Base-by-base conservation (phyloP, 2,329 filamentous ascomycete species). In the Aspergillus sp. region DNA sequence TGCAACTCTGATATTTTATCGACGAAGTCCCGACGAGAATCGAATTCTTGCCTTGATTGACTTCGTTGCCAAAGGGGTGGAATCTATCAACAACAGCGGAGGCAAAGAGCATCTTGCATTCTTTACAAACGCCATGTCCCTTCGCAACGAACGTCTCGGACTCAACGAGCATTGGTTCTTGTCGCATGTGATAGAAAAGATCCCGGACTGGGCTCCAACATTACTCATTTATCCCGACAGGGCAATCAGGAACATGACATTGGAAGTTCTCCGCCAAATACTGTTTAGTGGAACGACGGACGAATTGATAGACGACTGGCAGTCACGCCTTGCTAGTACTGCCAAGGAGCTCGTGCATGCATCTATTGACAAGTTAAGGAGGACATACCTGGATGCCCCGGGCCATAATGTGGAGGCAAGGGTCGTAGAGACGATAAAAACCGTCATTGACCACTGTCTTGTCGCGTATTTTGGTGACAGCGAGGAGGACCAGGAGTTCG, bases 1-100 rank as follows among this genome's bases (percentile, higher is more conserved):
- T n/a, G 77, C 74, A 11, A 77, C 78, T 3, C 57, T 74, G 29
- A 59, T 71, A 0, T 86, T 83, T 54, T 76, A 81, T 47, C 58
- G 67, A 39, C 53, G 54, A 41, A 62, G 65, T 35, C 60, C 62
- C 7, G 59, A 65, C 28, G 58, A 64, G 32, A 56, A 60, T n/a
- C 60, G 64, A 31, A 60, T 73, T 32, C 40, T 62, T 26, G 54
- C 57, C 26, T 49, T 75, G 33, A 63, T 72, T 34, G 63, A 66
- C 36, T 67, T 65, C 35, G 63, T 68, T 39, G 65, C 73, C 30
- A 67, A 69, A 39, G 71, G 73, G 19, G 65, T 76, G 11, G 68
- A 72, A 5, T 71, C 72, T 5, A 74, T 77, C 44, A 70, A 70
- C 32, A 62, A 67, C 27, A 69, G 68, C 42, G 75, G 72, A 30